Base-by-base conservation (phyloP, 305 asterid genomes). In the Rubia balearica region DNA sequence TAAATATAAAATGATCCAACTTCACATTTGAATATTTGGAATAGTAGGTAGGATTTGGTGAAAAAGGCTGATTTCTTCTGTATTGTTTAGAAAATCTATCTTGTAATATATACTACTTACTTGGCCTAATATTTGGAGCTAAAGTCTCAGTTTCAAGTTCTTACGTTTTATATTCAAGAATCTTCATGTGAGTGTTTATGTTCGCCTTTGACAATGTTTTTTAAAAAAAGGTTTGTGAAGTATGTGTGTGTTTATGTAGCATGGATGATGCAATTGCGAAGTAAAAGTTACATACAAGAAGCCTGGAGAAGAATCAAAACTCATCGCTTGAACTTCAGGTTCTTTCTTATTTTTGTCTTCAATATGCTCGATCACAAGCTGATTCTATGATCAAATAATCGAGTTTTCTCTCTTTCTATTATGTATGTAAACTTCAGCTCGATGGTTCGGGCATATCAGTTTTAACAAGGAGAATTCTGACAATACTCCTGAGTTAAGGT, bases 301-400 rank as follows among this genome's bases (percentile, higher is more conserved):
- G 24, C 67, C 71, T 68, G 27, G 83, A 71, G 21, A 82, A 69
- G 56, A 61, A 24, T 22, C 74, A 68, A 5, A 73, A 45, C 27
- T 77, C 83, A 51, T 79, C 80, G 40, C 78, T 79, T 61, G 83
- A 79, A 12, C 78, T 82, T 62, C 85, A 76, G 85, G 53, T 41
- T 40, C 8, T 13, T 41, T 40, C 8, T 13, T 36, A 21, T 7
- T 56, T 19, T 55, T 3, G 7, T 17, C 27, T 1, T 27, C 7
- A 27, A 6, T 19, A 10, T 2, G 30, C 45, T 57, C 16, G 6
- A 45, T 45, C 4, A 13, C 12, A 57, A 2, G 33, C 1, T 14
- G 62, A 16, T 63, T 17, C 13, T 36, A 0, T 67, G 24, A 5
- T 49, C 24, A 43, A 10, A 21, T 30, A 45, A 60, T 9, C 40